These are phyloP conservation scores for Backusella sp. DNA, from an alignment of 192 early-diverging fungal genomes.

Conservation along the genomic window DNA sequence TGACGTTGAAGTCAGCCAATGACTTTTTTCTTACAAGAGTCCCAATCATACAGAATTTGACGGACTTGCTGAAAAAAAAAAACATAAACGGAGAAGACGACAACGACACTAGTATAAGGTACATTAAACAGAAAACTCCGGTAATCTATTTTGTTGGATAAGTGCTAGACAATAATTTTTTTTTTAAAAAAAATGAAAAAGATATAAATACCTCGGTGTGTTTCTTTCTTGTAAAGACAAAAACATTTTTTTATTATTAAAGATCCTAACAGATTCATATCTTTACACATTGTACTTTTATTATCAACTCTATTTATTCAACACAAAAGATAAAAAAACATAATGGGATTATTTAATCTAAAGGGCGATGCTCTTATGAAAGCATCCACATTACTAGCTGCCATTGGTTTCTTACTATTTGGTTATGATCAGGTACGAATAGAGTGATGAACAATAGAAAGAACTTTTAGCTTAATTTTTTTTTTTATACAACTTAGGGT, in stretches of 20 bases:
- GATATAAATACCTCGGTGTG: not conserved
- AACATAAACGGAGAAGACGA: not conserved
- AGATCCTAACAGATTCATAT: not conserved
- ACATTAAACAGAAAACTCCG: not conserved
- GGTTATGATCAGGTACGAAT: constrained; percentile 38
- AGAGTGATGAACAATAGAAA: not conserved
- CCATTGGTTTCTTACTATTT: constrained; percentile 36
- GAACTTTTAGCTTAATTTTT: not conserved
- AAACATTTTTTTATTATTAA: not conserved
- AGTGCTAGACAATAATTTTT: not conserved
- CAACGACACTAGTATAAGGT: not conserved
- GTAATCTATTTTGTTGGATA: not conserved
- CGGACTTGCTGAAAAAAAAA: not conserved
- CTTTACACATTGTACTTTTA: not conserved
- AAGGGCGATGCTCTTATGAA: constrained; percentile 55
- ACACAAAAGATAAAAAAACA: not conserved
- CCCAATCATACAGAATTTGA: not conserved
- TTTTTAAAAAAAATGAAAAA: not conserved
- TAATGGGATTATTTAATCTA: not conserved
- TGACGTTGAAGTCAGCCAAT: not conserved
- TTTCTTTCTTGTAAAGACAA: not conserved
- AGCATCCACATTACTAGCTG: constrained; percentile 47
- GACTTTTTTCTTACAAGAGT: not conserved
- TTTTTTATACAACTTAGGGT: constrained; percentile 13
- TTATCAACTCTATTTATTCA: not conserved